Conservation (phyloP, 306 rosid genomes). For the Vigna hirtella region DNA sequence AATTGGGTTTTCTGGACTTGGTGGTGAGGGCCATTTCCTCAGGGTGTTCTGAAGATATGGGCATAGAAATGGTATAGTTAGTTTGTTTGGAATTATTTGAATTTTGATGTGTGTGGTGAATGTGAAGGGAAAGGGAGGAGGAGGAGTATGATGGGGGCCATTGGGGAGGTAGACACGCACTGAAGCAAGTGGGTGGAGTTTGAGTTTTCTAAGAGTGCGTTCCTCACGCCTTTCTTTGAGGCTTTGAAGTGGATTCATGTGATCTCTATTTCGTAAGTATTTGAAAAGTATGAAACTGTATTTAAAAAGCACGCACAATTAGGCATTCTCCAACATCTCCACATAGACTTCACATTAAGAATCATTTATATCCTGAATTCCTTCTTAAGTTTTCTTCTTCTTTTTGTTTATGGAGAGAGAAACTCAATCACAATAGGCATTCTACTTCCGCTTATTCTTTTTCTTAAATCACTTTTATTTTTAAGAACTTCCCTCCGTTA, state of each 20-base stretch:
- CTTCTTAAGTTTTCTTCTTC: conserved; percentile 31
- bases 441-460: neutral
- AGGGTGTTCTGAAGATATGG: conserved; percentile 30
- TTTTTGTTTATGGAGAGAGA: neutral
- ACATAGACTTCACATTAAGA: neutral
- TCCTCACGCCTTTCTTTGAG: conserved; percentile 57
- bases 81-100: neutral
- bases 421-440: neutral
- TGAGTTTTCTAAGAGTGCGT: conserved; percentile 56
- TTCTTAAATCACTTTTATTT: neutral
- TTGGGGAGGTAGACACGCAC: conserved; percentile 36
- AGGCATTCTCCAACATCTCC: neutral
- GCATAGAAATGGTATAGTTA: conserved; percentile 16
- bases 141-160: neutral
- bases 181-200: conserved; percentile 41
- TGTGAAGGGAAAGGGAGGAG: neutral
- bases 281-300: neutral
- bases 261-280: conserved; percentile 4
- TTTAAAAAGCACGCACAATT: conserved; percentile 17
- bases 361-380: conserved; percentile 30
- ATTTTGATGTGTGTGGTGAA: conserved; percentile 12
- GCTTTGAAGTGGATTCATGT: conserved; percentile 42
- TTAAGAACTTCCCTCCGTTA: too few relatives aligned
- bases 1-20: conserved; percentile 52
- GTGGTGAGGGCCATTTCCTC: conserved; percentile 63